A percentile compares a stretch with the other conserved stretches of the same genome.
These are phyloP conservation scores for Trametes gibbosa DNA, from an alignment of 768 basidiomycete species.

Conservation along the genomic window DNA sequence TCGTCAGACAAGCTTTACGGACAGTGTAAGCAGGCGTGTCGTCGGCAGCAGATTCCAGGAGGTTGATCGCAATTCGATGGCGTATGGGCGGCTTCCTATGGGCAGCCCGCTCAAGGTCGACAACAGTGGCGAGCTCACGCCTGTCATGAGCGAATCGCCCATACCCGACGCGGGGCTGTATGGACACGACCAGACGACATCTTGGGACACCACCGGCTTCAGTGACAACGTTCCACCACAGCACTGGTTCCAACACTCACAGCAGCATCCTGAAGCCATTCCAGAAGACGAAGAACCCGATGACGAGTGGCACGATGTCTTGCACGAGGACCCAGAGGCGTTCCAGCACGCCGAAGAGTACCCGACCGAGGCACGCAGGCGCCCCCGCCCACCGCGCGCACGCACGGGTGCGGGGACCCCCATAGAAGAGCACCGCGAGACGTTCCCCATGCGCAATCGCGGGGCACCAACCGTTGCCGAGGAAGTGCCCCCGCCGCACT, in stretches of 20 bases:
- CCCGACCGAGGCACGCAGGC: conserved; percentile 23
- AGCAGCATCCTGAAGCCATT: conserved; percentile 20
- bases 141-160: conserved; percentile 26
- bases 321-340: conserved; percentile 42
- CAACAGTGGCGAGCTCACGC: conserved; percentile 47
- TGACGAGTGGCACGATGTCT: conserved; percentile 63
- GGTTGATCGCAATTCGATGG: conserved; percentile 56
- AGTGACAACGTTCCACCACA: conserved; percentile 19
- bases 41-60: conserved; percentile 74
- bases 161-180: conserved; percentile 53
- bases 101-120: conserved; percentile 57
- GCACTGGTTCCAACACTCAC: conserved; percentile 33
- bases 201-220: conserved; percentile 31
- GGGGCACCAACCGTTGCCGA: conserved; percentile 36
- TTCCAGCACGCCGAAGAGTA: conserved; percentile 30
- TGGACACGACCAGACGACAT: conserved; percentile 46
- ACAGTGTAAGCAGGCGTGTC: conserved; percentile 60
- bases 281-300: conserved; percentile 24
- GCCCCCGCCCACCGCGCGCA: conserved; percentile 24
- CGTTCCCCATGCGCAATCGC: conserved; percentile 55
- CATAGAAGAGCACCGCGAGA: conserved; percentile 47
- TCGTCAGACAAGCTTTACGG: conserved; percentile 44
- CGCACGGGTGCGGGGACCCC: conserved; percentile 15
- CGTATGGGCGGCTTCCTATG: conserved; percentile 57
- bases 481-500: conserved; percentile 54